Base-by-base conservation (phyloP, 139 green algal genomes). In the Dunaliella primolecta region DNA sequence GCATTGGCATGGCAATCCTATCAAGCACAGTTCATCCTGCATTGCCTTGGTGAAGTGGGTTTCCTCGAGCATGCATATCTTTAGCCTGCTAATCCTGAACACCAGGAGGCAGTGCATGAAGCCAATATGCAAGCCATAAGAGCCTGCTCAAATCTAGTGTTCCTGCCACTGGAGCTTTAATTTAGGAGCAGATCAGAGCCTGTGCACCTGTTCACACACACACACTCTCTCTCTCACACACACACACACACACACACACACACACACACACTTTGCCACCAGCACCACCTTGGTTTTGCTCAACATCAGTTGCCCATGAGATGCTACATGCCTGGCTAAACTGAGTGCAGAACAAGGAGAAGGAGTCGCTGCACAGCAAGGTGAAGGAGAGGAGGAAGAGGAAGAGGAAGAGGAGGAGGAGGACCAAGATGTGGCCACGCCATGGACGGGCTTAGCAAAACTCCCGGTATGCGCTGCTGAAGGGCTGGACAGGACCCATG, bases 401-500 rank as follows among this genome's bases (percentile, higher is more conserved):
- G 71, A 88, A 32, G 30, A 86, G 37, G 36, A 87, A 25, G 84
- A 90, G 56, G 86, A 89, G 81, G 36, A 90, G 36, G 80, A 88
- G 27, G 75, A 88, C 34, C 78, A 88, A 33, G 85, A 85, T 34
- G 78, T 74, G 7, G 85, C 82, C 0, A 38, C 77, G 29, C 87
- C 87, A 32, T 93, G 90, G 90, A 79, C 74, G n/a, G 83, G 84
- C 27, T 84, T 93, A 0, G 20, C 23, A 0, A 81, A 74, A 20
- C 70, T 93, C 32, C 87, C 87, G 56, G 89, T 91, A 80, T 57
- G 87, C 56, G 76, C 20, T 77, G 75, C n/a, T n/a, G n/a, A n/a
- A n/a, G n/a, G n/a, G n/a, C n/a, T n/a, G n/a, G n/a, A n/a, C n/a
- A n/a, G n/a, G n/a, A n/a, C n/a, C n/a, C n/a, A n/a, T n/a, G n/a